phyloP scores from a whole-genome alignment of 108 stramenopile species.

The Pseudonitzschia multiseries region DNA sequence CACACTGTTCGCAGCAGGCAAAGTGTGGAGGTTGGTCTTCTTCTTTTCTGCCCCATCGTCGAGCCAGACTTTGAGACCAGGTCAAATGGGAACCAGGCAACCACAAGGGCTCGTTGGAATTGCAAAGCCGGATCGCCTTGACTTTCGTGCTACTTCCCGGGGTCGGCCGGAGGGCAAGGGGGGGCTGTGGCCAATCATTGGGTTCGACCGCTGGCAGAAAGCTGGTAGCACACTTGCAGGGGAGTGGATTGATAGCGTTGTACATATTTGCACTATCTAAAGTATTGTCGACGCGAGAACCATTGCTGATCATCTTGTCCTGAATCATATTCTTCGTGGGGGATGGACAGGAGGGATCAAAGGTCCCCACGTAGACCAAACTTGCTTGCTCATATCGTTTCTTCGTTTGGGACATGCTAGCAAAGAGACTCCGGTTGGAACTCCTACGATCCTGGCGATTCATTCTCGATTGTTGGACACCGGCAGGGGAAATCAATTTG shows the following conservation, averaged over 20 bases:
- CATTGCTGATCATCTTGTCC: not conserved
- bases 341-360: slow-evolving; percentile 26
- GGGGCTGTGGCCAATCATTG: slow-evolving; percentile 57
- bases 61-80: slow-evolving; percentile 28
- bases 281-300: not conserved
- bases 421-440: slow-evolving; percentile 3
- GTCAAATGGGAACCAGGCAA: slow-evolving; percentile 29
- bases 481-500: slow-evolving; percentile 33
- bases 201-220: slow-evolving; percentile 26
- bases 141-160: slow-evolving; percentile 51
- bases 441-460: slow-evolving; percentile 21
- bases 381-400: slow-evolving; percentile 35
- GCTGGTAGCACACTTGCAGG: slow-evolving; percentile 24
- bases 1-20: slow-evolving; percentile 32
- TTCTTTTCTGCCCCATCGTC: slow-evolving; percentile 26
- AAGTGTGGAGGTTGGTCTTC: not conserved
- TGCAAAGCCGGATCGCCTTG: slow-evolving; percentile 54
- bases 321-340: not conserved
- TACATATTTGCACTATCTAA: not conserved
- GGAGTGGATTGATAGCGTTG: slow-evolving; percentile 3
- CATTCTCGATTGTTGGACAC: slow-evolving; percentile 31
- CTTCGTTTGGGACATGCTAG: slow-evolving; percentile 12
- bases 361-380: slow-evolving; percentile 47
- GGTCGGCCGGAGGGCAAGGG: slow-evolving; percentile 63
- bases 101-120: slow-evolving; percentile 43